Evolutionary conservation across 768 basidiomycete genomes (phyloP).

Genomic region (Pleurotus sapidus): DNA sequence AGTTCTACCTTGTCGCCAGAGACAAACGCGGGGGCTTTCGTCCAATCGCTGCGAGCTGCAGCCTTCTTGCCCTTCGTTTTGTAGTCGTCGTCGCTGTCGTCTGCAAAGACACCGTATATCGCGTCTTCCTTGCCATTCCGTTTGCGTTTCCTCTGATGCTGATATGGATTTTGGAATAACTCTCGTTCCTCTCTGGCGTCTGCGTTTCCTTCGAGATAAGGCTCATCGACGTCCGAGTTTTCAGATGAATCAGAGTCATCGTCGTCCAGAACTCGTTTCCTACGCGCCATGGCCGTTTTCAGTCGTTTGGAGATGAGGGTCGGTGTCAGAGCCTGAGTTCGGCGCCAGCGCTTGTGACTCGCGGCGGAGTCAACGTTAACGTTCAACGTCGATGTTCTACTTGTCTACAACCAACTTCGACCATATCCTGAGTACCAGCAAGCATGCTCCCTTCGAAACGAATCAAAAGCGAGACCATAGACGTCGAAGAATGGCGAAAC

Average conservation of each 20-base stretch:
- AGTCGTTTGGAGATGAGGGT: background rate
- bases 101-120: slow-evolving; percentile 73
- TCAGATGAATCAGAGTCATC: slow-evolving; percentile 67
- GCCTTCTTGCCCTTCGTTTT: slow-evolving; percentile 26
- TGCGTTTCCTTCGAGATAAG: slow-evolving; percentile 48
- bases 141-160: slow-evolving; percentile 57
- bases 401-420: too few species aligned
- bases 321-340: background rate
- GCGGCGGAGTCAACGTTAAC: background rate
- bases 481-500: too few species aligned
- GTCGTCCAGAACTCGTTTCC: slow-evolving; percentile 77
- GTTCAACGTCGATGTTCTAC: too few species aligned
- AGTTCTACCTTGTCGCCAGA: slow-evolving; percentile 51
- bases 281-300: slow-evolving; percentile 56
- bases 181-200: slow-evolving; percentile 71
- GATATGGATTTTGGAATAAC: slow-evolving; percentile 76
- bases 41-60: slow-evolving; percentile 52
- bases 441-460: too few species aligned
- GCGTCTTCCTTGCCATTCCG: slow-evolving; percentile 69
- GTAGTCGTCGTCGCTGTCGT: slow-evolving; percentile 67
- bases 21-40: slow-evolving; percentile 76
- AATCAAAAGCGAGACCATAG: too few species aligned
- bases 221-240: slow-evolving; percentile 48
- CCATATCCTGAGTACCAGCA: too few species aligned
- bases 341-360: background rate